Conservation (phyloP, 305 asterid species). For the Fraxinus floribunda region DNA sequence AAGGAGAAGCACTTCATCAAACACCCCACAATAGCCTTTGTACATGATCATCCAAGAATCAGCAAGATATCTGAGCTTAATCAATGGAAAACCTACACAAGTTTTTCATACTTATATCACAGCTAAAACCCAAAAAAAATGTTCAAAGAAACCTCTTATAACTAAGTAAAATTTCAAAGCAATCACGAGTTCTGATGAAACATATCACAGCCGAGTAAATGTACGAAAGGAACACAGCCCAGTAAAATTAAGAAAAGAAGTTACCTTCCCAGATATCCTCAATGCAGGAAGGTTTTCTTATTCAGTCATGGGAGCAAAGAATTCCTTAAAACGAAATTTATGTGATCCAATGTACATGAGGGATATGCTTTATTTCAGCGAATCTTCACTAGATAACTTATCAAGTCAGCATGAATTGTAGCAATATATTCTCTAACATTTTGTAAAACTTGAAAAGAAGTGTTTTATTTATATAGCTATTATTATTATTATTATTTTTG, state of each 20-base stretch:
- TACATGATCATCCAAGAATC: not conserved
- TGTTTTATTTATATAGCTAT: not conserved
- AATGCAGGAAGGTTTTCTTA: not conserved
- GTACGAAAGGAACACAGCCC: not conserved
- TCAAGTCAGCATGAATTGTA: not conserved
- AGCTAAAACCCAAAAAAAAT: not conserved
- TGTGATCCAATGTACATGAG: slow-evolving; percentile 13
- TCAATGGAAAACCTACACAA: not conserved
- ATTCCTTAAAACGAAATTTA: not conserved
- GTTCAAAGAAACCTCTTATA: not conserved
- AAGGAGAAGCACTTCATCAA: not conserved
- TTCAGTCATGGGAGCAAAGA: not conserved
- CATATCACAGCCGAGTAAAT: not conserved
- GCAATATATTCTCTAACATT: not conserved
- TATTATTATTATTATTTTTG: not conserved
- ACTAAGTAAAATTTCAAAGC: not conserved
- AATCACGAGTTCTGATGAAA: not conserved
- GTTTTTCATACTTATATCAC: not conserved
- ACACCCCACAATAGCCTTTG: not conserved
- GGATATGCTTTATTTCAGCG: slow-evolving; percentile 11
- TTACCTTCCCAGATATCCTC: not conserved
- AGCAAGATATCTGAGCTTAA: not conserved
- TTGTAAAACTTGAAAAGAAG: not conserved
- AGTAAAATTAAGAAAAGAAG: not conserved
- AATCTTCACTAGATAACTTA: not conserved